Conservation (phyloP, 1,139 yeast species). For the Kurtzmaniella quercitrusa region DNA sequence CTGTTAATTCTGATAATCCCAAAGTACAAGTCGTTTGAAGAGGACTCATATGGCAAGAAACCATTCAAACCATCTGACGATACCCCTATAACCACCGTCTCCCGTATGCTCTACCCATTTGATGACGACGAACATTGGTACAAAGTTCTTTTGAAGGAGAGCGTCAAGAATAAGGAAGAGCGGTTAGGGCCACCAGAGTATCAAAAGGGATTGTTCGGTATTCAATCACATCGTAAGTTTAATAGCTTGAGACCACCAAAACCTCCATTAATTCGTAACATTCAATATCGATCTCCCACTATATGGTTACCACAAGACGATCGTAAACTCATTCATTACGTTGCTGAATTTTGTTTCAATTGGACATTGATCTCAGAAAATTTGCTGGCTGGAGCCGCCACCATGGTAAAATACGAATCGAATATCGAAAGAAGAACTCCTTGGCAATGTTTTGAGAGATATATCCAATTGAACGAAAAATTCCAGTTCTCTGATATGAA, state of each 20-base stretch:
- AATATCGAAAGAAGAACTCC: slow-evolving; percentile 94
- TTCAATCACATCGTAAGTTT: slow-evolving; percentile 55
- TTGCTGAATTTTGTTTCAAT: slow-evolving; percentile 83
- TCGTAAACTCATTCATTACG: slow-evolving; percentile 69
- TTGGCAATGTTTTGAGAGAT: slow-evolving; percentile 97
- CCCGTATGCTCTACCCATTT: slow-evolving; percentile 57
- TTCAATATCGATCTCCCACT: slow-evolving; percentile 83
- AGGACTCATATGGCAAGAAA: slow-evolving; percentile 15
- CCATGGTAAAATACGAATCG: slow-evolving; percentile 62
- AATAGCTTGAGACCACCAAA: slow-evolving; percentile 74
- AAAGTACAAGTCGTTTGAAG: slow-evolving; percentile 48
- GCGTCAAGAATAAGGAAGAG: slow-evolving; percentile 13
- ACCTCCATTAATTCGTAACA: slow-evolving; percentile 77
- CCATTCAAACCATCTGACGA: slow-evolving; percentile 22
- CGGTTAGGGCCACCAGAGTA: slow-evolving; percentile 31
- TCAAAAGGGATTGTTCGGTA: slow-evolving; percentile 58
- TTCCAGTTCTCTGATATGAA: slow-evolving; percentile 83
- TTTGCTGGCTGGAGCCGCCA: slow-evolving; percentile 57
- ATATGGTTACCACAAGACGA: slow-evolving; percentile 97
- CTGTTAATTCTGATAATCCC: slow-evolving; percentile 54
- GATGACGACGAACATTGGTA: slow-evolving; percentile 64
- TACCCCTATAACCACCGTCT: slow-evolving; percentile 33
- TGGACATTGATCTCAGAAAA: slow-evolving; percentile 91
- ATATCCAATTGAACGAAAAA: slow-evolving; percentile 85
- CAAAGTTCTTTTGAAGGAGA: slow-evolving; percentile 54